Conservation (phyloP, 129 eudicot species). For the Pittosporum tobira region DNA sequence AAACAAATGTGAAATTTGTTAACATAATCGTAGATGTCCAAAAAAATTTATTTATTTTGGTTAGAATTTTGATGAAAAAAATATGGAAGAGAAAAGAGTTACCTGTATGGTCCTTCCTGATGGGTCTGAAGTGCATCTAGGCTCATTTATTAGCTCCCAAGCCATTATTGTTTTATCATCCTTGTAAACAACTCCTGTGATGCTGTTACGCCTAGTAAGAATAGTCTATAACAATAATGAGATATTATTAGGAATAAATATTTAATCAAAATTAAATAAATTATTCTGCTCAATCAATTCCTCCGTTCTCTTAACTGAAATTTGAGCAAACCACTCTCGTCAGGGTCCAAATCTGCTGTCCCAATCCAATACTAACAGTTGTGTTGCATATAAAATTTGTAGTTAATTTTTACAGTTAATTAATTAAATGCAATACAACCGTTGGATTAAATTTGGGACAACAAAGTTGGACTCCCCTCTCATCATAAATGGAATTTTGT, state of each 20-base stretch:
- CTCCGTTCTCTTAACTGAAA: too few species aligned
- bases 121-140: constrained; percentile 50
- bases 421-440: too few species aligned
- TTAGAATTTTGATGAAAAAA: not conserved
- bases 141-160: constrained; percentile 84
- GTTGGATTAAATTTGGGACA: too few species aligned
- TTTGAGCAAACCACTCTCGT: too few species aligned
- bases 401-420: too few species aligned
- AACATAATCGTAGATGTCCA: not conserved
- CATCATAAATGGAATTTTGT: not conserved
- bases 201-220: constrained; percentile 50
- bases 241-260: too few species aligned
- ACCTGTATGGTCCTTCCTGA: constrained; percentile 49
- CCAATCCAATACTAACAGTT: not conserved
- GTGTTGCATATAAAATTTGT: too few species aligned
- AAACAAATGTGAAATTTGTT: too few species aligned
- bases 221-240: constrained; percentile 34
- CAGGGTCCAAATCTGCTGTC: not conserved
- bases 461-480: not conserved
- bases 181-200: constrained; percentile 45
- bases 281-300: not conserved
- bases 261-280: too few species aligned
- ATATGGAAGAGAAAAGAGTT: not conserved
- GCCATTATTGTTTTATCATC: constrained; percentile 70
- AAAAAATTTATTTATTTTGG: not conserved